Evolutionary conservation across 495 filamentous ascomycete genomes (phyloP).

Genomic region (Daldinia concentrica): DNA sequence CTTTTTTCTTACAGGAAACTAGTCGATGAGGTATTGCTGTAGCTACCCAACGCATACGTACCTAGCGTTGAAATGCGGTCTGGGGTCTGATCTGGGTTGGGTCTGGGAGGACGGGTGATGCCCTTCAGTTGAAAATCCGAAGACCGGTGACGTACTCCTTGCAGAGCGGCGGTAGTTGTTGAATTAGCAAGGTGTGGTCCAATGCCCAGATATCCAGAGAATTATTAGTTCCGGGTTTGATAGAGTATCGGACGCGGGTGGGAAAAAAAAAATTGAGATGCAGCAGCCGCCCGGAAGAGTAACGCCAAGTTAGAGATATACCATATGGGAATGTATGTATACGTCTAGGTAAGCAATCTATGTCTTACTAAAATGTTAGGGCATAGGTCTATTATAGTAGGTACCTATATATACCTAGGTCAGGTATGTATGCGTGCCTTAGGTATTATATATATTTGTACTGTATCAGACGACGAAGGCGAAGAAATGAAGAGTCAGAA

Average conservation of each 20-base stretch:
- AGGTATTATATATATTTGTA: not conserved
- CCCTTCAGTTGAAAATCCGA: slow-evolving; percentile 32
- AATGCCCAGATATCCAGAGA: slow-evolving; percentile 16
- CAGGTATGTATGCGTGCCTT: not conserved
- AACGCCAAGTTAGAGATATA: slow-evolving; percentile 21
- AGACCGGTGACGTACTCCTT: slow-evolving; percentile 34
- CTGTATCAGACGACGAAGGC: not conserved
- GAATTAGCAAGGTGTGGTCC: slow-evolving; percentile 29
- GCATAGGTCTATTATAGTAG: not conserved
- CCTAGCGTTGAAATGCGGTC: slow-evolving; percentile 36
- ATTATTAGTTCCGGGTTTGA: slow-evolving; percentile 15
- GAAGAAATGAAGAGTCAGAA: not conserved
- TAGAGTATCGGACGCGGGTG: slow-evolving; percentile 19
- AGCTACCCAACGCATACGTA: slow-evolving; percentile 38
- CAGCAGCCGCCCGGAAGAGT: slow-evolving; percentile 30
- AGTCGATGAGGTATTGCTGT: slow-evolving; percentile 5
- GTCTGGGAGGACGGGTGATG: slow-evolving; percentile 27
- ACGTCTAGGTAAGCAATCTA: slow-evolving; percentile 5
- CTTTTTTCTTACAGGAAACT: not conserved
- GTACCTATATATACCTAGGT: not conserved
- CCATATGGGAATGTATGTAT: slow-evolving; percentile 17
- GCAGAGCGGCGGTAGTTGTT: slow-evolving; percentile 22
- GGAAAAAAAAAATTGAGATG: slow-evolving; percentile 32
- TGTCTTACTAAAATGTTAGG: slow-evolving; percentile 5
- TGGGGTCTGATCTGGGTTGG: slow-evolving; percentile 15